Evolutionary conservation across 1,284 basidiomycete species (phyloP).

Genomic region (Inonotus hispidus): DNA sequence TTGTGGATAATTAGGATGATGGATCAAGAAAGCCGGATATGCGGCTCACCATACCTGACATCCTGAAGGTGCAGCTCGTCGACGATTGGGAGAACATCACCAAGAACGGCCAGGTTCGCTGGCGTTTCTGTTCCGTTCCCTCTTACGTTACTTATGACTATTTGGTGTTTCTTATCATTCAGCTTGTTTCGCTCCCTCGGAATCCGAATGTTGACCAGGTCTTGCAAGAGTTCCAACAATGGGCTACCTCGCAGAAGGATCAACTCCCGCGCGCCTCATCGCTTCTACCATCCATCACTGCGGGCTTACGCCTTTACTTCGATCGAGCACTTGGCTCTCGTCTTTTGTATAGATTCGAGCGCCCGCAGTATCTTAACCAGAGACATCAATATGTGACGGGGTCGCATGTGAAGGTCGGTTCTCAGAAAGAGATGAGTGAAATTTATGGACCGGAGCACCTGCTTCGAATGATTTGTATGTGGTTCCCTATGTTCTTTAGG

Average conservation of each 20-base stretch:
- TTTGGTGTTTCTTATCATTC: background rate
- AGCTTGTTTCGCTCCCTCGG: slow-evolving; percentile 86
- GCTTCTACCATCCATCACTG: slow-evolving; percentile 75
- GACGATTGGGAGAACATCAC: slow-evolving; percentile 99
- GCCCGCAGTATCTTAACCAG: slow-evolving; percentile 85
- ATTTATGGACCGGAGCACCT: slow-evolving; percentile 96
- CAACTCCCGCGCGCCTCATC: slow-evolving; percentile 51
- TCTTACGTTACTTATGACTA: background rate
- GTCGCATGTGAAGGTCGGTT: slow-evolving; percentile 58
- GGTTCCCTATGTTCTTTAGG: background rate
- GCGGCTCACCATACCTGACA: slow-evolving; percentile 86
- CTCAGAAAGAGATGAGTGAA: slow-evolving; percentile 82
- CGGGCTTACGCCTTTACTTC: slow-evolving; percentile 92
- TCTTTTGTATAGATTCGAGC: slow-evolving; percentile 91
- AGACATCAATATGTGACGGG: slow-evolving; percentile 74
- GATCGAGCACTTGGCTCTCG: slow-evolving; percentile 88
- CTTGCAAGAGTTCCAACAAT: slow-evolving; percentile 72
- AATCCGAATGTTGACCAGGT: slow-evolving; percentile 77
- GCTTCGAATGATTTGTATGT: slow-evolving; percentile 84
- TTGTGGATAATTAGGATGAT: slow-evolving; percentile 44
- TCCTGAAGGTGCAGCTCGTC: slow-evolving; percentile 84
- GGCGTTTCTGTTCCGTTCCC: background rate
- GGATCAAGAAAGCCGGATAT: slow-evolving; percentile 78
- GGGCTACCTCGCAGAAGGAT: slow-evolving; percentile 56
- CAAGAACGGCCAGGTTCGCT: slow-evolving; percentile 80